Evolutionary conservation across 768 basidiomycete genomes (phyloP), one percentile per base, ranked within the genome.

Genomic region (Boletus tylopilopsis): DNA sequence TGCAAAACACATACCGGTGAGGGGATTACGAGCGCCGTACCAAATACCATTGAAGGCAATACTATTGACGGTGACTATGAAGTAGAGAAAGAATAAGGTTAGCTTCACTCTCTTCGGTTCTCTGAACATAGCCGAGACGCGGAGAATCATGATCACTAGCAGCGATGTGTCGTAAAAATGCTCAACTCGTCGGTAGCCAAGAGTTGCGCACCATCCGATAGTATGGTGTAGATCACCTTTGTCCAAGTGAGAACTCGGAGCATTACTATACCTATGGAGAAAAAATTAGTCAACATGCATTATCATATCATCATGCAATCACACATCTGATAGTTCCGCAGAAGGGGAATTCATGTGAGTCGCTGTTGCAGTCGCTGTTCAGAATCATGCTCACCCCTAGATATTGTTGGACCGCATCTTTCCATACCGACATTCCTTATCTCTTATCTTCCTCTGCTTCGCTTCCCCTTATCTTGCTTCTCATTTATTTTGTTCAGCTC

Each of bases 71-170:
- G n/a, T 4, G 37, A 57, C 16, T 0, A 50, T 18, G 11, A 34
- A 25, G 29, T 27, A 56, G 9, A 57, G n/a, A 19, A 32, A 42
- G 18, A 22, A 37, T 23, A 56, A 37, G 12, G 49, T 44, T 2
- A 27, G 30, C 21, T 7, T 45, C n/a, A 18, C 16, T 25, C 37
- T 39, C 25, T 36, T 53, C 0, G 47, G 51, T 37, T 34, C 25
- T 16, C 22, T n/a, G 45, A 56, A 56, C 56, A 57, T 57, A 19
- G 22, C 56, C 5, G 54, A 49, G 3, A 57, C 42, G 19, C 56
- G 44, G 16, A 57, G 32, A 52, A 57, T 46, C 50, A 57, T 57
- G 22, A 57, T 58, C 10, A 29, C 55, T 56, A 16, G 23, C 21
- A 4, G 12, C 5, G 12, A 4, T n/a, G n/a, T n/a, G 12, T 7